These are phyloP conservation scores for Coemansia aciculifera DNA, from an alignment of 192 early-diverging fungal species.

Conservation along the genomic window DNA sequence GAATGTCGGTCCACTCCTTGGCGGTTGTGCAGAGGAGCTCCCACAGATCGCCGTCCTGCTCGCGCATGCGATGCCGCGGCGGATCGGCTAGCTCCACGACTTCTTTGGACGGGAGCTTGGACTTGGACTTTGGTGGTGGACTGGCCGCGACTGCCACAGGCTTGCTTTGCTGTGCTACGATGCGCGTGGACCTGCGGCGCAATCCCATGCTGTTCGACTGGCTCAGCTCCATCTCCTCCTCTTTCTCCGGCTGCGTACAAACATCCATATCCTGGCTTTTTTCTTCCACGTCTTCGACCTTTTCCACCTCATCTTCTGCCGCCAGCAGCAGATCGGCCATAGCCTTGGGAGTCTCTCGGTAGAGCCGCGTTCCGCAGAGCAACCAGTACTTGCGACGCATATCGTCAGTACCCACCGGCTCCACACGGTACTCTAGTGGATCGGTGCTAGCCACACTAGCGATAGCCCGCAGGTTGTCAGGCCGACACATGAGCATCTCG, in stretches of 20 bases:
- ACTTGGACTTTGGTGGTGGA: neutral
- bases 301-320: neutral
- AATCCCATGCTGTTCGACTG: neutral
- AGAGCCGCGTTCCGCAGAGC: slow-evolving; percentile 28
- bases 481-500: slow-evolving; percentile 25
- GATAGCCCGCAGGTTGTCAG: slow-evolving; percentile 19
- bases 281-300: neutral
- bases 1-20: slow-evolving; percentile 21
- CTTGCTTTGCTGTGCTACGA: slow-evolving; percentile 3
- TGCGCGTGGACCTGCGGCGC: slow-evolving; percentile 21
- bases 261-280: neutral
- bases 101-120: slow-evolving; percentile 4
- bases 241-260: neutral
- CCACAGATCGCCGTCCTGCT: slow-evolving; percentile 40
- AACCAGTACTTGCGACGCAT: slow-evolving; percentile 32
- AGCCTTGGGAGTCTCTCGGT: slow-evolving; percentile 22
- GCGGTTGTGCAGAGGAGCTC: slow-evolving; percentile 28
- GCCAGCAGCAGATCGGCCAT: slow-evolving; percentile 27
- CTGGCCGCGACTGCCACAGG: neutral
- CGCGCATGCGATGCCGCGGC: slow-evolving; percentile 28
- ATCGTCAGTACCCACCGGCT: slow-evolving; percentile 19
- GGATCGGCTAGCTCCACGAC: slow-evolving; percentile 17
- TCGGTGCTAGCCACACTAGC: neutral
- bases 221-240: neutral
- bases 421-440: slow-evolving; percentile 12